These are phyloP conservation scores for Amniculicola lignicola DNA, from an alignment of 495 filamentous ascomycete genomes.

Conservation along the genomic window DNA sequence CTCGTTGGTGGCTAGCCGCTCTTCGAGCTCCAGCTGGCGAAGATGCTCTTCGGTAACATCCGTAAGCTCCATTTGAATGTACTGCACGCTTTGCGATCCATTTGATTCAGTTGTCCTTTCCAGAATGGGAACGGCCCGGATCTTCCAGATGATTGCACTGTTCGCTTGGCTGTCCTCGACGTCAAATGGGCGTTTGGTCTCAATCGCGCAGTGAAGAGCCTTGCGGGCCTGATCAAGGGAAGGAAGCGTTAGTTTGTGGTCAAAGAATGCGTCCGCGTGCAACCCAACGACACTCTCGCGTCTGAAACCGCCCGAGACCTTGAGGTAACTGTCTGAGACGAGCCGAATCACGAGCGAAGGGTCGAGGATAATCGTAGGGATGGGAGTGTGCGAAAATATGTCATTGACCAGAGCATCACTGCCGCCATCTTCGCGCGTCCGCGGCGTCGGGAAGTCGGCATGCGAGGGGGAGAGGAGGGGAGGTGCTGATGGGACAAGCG, in stretches of 20 bases:
- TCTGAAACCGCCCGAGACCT: slow-evolving; percentile 8
- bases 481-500: not conserved
- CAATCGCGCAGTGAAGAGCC: slow-evolving; percentile 10
- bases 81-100: slow-evolving; percentile 17
- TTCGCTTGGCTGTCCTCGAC: slow-evolving; percentile 1
- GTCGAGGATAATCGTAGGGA: slow-evolving; percentile 20
- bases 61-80: slow-evolving; percentile 23
- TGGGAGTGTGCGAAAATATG: slow-evolving; percentile 15
- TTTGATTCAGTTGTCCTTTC: too few species aligned
- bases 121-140: slow-evolving; percentile 26
- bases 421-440: not conserved
- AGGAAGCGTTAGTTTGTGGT: slow-evolving; percentile 10
- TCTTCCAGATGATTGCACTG: not conserved
- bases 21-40: slow-evolving; percentile 32
- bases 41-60: slow-evolving; percentile 23
- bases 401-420: not conserved
- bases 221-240: slow-evolving; percentile 9
- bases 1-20: slow-evolving; percentile 53
- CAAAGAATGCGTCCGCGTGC: slow-evolving; percentile 15
- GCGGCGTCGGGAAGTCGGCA: not conserved
- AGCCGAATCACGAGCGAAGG: slow-evolving; percentile 4
- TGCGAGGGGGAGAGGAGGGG: not conserved
- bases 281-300: slow-evolving; percentile 14
- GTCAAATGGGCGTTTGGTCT: slow-evolving; percentile 5
- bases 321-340: slow-evolving; percentile 24